These are phyloP conservation scores for Talaromyces trachyspermus DNA, from an alignment of 495 filamentous ascomycete genomes.

Conservation along the genomic window DNA sequence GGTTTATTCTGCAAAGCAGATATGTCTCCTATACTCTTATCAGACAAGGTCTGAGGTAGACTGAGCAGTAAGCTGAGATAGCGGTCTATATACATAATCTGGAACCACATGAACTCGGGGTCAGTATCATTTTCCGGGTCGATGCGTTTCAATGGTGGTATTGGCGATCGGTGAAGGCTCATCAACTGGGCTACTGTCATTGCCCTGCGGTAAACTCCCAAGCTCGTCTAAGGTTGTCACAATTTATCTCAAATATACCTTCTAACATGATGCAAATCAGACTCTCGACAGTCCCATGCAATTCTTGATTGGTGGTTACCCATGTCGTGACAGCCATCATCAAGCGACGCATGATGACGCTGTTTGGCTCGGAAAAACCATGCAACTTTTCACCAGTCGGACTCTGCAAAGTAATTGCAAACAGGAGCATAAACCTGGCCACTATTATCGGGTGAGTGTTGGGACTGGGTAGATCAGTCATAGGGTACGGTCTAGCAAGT, in stretches of 20 bases:
- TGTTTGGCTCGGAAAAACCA: background rate
- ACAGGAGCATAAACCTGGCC: conserved; percentile 11
- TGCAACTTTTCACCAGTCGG: conserved; percentile 3
- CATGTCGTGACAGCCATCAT: background rate
- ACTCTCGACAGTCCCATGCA: conserved; percentile 31
- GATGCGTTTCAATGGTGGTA: background rate
- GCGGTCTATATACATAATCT: background rate
- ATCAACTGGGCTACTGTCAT: background rate
- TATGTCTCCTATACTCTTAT: background rate
- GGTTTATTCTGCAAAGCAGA: background rate
- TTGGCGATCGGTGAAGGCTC: background rate
- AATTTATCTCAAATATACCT: conserved; percentile 30
- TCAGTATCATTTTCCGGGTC: background rate
- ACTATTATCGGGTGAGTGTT: conserved; percentile 10
- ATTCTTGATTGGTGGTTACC: background rate
- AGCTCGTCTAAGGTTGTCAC: conserved; percentile 33
- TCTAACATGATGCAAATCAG: conserved; percentile 39
- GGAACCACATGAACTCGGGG: background rate
- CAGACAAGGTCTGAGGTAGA: background rate
- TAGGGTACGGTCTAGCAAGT: background rate
- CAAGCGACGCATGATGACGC: background rate
- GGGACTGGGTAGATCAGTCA: background rate
- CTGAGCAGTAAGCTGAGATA: conserved; percentile 1
- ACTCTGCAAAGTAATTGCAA: conserved; percentile 14
- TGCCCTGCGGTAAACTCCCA: conserved; percentile 35